These are phyloP conservation scores for Cruciata laevipes DNA, from an alignment of 257 asterid genomes.

Conservation along the genomic window DNA sequence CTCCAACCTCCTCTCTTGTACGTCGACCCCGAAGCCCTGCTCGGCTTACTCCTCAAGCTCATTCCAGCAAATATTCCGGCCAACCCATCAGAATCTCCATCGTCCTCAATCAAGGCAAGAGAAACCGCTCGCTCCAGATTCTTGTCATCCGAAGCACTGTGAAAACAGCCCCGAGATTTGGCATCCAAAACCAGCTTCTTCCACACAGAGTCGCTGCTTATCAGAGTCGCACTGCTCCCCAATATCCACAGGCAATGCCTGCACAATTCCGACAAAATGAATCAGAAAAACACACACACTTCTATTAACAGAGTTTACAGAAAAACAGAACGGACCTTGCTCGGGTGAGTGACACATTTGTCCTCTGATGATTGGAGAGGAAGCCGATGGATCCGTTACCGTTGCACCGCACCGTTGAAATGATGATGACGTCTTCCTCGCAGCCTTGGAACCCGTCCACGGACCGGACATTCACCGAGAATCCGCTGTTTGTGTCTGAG, in stretches of 20 bases:
- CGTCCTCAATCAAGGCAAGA: constrained; percentile 20
- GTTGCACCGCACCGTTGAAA: constrained; percentile 68
- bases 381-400: constrained; percentile 61
- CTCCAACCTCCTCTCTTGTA: constrained; percentile 2
- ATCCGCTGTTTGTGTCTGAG: constrained; percentile 34
- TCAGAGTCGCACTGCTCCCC: constrained; percentile 53
- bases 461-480: constrained; percentile 59
- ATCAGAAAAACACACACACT: not conserved
- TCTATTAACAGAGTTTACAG: not conserved
- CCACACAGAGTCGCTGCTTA: constrained; percentile 62
- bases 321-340: constrained; percentile 43
- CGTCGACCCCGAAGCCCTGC: not conserved
- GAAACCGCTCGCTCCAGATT: constrained; percentile 39
- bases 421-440: constrained; percentile 67
- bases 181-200: constrained; percentile 45
- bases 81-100: not conserved
- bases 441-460: constrained; percentile 92
- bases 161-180: constrained; percentile 47
- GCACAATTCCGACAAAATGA: not conserved
- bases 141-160: constrained; percentile 38
- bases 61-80: not conserved
- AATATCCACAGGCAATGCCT: constrained; percentile 66
- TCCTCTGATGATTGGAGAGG: constrained; percentile 49
- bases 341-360: constrained; percentile 66
- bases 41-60: not conserved